Conservation (phyloP, 2,329 filamentous ascomycete genomes). For the Elsinoe fawcettii region DNA sequence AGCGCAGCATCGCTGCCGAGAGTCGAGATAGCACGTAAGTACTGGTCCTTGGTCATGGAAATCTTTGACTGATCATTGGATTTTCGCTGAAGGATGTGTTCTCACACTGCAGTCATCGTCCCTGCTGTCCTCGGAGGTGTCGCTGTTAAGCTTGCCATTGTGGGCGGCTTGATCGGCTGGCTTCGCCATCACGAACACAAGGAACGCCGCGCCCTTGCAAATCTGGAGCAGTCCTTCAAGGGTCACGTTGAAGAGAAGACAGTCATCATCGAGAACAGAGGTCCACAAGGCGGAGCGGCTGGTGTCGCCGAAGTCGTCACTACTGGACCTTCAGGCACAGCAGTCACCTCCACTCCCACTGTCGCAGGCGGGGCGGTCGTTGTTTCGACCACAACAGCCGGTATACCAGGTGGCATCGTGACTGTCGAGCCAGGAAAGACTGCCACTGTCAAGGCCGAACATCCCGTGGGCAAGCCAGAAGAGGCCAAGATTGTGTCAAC, state of each 20-base stretch:
- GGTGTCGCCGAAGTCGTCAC: constrained; percentile 14
- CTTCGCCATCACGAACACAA: constrained; percentile 10
- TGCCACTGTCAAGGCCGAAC: constrained; percentile 14
- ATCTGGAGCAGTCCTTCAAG: background rate
- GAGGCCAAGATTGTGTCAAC: constrained; percentile 15
- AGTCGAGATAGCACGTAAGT: constrained; percentile 11
- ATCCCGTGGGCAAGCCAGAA: constrained; percentile 12
- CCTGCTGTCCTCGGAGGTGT: background rate
- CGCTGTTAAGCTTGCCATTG: background rate
- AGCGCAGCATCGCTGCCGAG: background rate
- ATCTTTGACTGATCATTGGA: constrained; percentile 5
- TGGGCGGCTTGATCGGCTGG: background rate
- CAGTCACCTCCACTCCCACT: constrained; percentile 4
- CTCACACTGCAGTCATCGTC: constrained; percentile 6
- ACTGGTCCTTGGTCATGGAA: background rate
- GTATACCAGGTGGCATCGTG: constrained; percentile 9
- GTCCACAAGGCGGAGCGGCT: constrained; percentile 1
- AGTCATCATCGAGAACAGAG: constrained; percentile 14
- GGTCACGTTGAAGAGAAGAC: constrained; percentile 13
- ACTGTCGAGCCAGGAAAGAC: constrained; percentile 13
- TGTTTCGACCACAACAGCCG: constrained; percentile 7
- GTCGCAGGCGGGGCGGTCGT: constrained; percentile 5
- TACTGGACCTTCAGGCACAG: constrained; percentile 11
- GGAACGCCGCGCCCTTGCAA: constrained; percentile 2
- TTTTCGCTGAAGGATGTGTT: constrained; percentile 11